A percentile compares a stretch with the other conserved stretches of the same genome.
phyloP scores from a whole-genome alignment of 495 filamentous ascomycete species.

The Aspergillus ellipticus region DNA sequence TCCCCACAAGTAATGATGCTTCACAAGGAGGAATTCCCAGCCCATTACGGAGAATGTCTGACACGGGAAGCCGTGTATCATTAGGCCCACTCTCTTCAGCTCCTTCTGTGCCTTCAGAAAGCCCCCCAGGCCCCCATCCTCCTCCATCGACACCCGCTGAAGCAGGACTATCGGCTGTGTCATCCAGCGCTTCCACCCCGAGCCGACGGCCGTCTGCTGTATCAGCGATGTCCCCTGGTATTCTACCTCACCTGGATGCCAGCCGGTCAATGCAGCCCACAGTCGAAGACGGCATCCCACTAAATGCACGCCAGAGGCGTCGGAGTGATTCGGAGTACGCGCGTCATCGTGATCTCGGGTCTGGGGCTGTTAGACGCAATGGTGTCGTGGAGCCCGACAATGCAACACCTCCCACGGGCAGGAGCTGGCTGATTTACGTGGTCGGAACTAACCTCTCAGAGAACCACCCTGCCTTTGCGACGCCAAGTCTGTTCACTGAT shows the following conservation, averaged over 20 bases:
- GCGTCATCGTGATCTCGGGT: constrained; percentile 56
- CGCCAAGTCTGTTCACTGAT: constrained; percentile 73
- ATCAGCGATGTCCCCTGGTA: constrained; percentile 39
- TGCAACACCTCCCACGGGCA: constrained; percentile 42
- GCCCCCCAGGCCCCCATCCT: constrained; percentile 59
- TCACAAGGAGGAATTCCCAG: constrained; percentile 34
- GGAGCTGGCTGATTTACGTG: constrained; percentile 79
- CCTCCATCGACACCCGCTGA: constrained; percentile 70
- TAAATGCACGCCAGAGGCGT: constrained; percentile 47
- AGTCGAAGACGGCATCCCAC: constrained; percentile 24
- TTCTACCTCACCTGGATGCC: constrained; percentile 34
- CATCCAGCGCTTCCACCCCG: constrained; percentile 55
- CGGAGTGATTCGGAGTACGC: constrained; percentile 62
- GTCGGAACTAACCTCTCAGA: constrained; percentile 73
- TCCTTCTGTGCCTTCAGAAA: constrained; percentile 48
- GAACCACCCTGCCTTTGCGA: constrained; percentile 72
- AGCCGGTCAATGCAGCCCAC: constrained; percentile 31
- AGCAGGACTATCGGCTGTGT: constrained; percentile 53
- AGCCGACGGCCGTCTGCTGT: constrained; percentile 51
- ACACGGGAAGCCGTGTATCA: constrained; percentile 27
- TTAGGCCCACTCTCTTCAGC: constrained; percentile 25
- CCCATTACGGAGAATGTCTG: constrained; percentile 36
- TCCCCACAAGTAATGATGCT: constrained; percentile 42
- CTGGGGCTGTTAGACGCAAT: constrained; percentile 60
- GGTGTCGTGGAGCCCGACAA: constrained; percentile 65